A percentile compares a stretch with the other conserved stretches of the same genome.
phyloP scores from a whole-genome alignment of 2,329 filamentous ascomycete genomes.

The Aspergillus bombycis region DNA sequence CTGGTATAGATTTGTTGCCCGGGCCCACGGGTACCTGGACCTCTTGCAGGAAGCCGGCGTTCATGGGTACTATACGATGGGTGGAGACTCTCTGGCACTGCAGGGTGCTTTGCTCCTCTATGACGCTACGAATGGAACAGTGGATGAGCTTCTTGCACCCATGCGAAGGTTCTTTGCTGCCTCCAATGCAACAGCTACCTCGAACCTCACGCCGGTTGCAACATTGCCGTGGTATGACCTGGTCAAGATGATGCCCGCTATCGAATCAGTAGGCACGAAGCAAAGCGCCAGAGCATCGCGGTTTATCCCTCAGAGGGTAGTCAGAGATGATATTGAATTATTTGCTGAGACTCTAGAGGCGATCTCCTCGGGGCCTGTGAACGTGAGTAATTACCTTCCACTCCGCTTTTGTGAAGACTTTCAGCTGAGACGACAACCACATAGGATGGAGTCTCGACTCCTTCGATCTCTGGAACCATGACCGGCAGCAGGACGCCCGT shows the following conservation, averaged over 20 bases:
- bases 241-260: neutral
- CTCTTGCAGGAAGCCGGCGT: conserved; percentile 8
- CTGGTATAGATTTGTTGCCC: conserved; percentile 7
- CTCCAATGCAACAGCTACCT: conserved; percentile 1
- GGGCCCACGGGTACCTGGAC: neutral
- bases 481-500: conserved; percentile 15
- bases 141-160: neutral
- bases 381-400: no score
- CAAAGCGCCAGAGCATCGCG: conserved; percentile 2
- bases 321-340: neutral
- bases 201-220: neutral
- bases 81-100: neutral
- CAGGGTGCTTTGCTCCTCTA: conserved; percentile 2
- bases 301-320: conserved; percentile 3
- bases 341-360: conserved; percentile 4
- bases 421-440: neutral
- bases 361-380: neutral
- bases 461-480: conserved; percentile 21
- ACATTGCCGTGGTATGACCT: conserved; percentile 9
- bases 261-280: neutral
- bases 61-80: conserved; percentile 11
- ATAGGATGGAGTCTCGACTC: conserved; percentile 14
- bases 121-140: neutral
- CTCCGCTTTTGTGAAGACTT: no score
- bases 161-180: neutral